Conservation (phyloP, 768 basidiomycete species). For the Russula sp. region DNA sequence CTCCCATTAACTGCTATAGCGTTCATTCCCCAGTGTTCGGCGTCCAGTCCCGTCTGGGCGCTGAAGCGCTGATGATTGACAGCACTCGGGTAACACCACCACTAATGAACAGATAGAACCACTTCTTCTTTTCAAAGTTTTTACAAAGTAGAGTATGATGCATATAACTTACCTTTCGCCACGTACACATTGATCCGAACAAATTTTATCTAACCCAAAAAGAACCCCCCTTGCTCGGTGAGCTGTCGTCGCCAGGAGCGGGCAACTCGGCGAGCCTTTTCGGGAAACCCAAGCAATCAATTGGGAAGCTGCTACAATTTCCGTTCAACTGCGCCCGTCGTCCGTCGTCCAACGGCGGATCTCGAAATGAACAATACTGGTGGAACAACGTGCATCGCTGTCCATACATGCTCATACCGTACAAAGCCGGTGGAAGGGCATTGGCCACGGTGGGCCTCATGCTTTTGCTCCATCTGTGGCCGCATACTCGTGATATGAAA, state of each 20-base stretch:
- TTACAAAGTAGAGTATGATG: neutral
- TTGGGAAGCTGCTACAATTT: no score
- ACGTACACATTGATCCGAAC: neutral
- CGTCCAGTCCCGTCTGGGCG: neutral
- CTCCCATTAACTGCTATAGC: neutral
- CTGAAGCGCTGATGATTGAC: neutral
- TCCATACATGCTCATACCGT: no score
- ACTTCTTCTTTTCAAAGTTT: neutral
- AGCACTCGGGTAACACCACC: neutral
- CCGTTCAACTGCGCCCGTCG: no score
- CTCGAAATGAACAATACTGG: no score
- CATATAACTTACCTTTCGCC: neutral
- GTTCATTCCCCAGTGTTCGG: conserved; percentile 14
- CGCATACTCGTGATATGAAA: neutral
- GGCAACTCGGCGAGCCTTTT: neutral
- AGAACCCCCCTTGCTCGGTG: neutral
- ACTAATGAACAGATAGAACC: neutral
- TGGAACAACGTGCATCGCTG: no score
- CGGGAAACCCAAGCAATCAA: no score
- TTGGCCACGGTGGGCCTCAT: no score
- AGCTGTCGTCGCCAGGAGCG: conserved; percentile 3
- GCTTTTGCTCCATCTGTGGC: neutral
- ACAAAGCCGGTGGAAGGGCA: neutral
- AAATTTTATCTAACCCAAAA: neutral
- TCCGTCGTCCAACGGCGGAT: no score